These are phyloP conservation scores for Fusarium floridanum DNA, from an alignment of 2,329 filamentous ascomycete species.

Conservation along the genomic window DNA sequence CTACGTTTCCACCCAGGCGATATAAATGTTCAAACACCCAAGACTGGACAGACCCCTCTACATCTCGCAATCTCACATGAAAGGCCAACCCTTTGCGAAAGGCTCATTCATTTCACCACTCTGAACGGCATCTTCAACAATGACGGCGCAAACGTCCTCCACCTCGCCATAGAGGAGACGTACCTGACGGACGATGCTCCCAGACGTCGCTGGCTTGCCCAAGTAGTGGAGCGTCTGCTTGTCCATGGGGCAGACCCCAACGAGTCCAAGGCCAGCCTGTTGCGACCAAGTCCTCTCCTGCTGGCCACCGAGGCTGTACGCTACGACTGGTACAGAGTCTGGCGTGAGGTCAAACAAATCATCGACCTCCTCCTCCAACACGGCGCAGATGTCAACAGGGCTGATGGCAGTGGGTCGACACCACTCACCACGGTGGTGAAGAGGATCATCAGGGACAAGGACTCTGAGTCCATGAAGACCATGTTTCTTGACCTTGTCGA, in stretches of 20 bases:
- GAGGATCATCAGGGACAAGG: background rate
- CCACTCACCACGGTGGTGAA: background rate
- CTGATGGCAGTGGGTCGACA: background rate
- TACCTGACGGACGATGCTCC: background rate
- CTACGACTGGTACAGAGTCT: background rate
- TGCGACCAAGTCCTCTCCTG: background rate
- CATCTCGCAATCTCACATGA: background rate
- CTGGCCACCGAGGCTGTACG: background rate
- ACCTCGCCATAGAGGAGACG: background rate
- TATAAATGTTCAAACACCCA: background rate
- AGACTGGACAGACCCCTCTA: background rate
- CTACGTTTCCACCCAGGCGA: fast-evolving
- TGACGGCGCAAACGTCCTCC: background rate
- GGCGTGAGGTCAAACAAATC: background rate
- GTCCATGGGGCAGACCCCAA: background rate
- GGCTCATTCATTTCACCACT: background rate
- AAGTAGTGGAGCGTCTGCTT: background rate
- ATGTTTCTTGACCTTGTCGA: background rate
- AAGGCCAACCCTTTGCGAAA: background rate
- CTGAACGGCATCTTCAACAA: background rate
- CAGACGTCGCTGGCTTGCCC: background rate
- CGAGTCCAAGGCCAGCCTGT: background rate
- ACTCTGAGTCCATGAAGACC: background rate
- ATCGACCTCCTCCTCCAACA: background rate
- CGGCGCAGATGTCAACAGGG: background rate